Evolutionary conservation across 306 rosid genomes (phyloP), one percentile per base, ranked within the genome.

Genomic region (Trifolium fragiferum): DNA sequence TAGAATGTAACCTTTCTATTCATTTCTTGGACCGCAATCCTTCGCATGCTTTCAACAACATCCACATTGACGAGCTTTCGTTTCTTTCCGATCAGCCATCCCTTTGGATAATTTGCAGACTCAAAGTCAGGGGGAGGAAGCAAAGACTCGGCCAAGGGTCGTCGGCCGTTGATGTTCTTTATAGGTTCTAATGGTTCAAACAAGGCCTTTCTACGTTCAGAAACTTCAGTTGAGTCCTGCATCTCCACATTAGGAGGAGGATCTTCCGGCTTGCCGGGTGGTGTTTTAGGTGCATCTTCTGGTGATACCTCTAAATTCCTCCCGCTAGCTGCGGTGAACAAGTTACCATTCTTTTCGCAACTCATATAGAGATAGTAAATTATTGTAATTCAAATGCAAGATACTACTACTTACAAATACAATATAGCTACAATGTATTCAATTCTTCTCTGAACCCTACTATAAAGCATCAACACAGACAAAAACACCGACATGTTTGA

Each of bases 111-210:
- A 80, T 66, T 60, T 15, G 97, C 63, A 3, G 92, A 78, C 21
- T 95, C 97, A 66, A 95, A 92, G 68, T 95, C 99, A 4, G 99
- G 98, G 0, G 96, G 97, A 58, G 98, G 99, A 76, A 95, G 97
- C 54, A 95, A 78, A 47, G 96, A 89, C 82, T 95, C 99, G 10
- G 88, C 85, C 1, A 88, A 86, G 23, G 86, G 96, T 51, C 89
- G 80, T 59, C 70, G 83, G 16, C 90, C 93, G 64, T 87, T 86
- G 62, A 80, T 72, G 51, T 87, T 82, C 16, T 0, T 74, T n/a
- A 73, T 6, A 12, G 97, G 96, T 70, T 92, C 97, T 72, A 95
- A 77, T 12, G 98, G 97, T 61, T 95, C 98, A 70, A 92, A 95
- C 72, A 95, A 82, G 0, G 99, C 95, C 90, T 84, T 84, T 38